Evolutionary conservation across 1,284 basidiomycete genomes (phyloP), one percentile per base, ranked within the genome.

Genomic region (Cutaneotrichosporon sp.): DNA sequence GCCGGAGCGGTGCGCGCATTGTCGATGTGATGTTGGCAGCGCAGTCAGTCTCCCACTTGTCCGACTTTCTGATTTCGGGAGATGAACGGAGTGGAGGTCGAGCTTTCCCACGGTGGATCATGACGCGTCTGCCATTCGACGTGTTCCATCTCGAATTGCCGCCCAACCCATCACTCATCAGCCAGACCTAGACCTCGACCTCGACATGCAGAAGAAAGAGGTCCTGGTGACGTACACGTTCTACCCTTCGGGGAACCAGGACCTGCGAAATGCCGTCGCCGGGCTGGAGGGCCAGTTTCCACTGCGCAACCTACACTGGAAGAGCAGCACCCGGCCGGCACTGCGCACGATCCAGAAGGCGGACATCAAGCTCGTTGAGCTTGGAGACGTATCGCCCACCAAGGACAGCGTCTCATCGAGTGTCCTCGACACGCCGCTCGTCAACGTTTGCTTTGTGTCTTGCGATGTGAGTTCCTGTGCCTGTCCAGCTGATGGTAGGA

Each of bases 291-390:
- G 85, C 0, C 92, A 94, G 72, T 82, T 96, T 13, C 94, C 94
- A 0, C 82, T 97, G 58, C 87, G 89, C 60, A 94, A 89, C 79
- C 84, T 97, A 22, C 91, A 96, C 78, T 97, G 95, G 94, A 94
- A 90, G 77, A 86, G 90, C 32, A 72, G 81, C 5, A 85, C 87
- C 5, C 84, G 88, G 59, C 85, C 89, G 2, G 86, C 86, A 5
- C 83, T 93, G 50, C 85, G 90, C 65, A 95, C 91, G 1, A 92
- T 97, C 56, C 91, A 93, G 73, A 88, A 91, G 69, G 84, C 96
- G n/a, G 85, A 89, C 63, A 85, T 96, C 60, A 84, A 86, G 49
- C 81, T 97, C 40, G 83, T 89, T 11, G 81, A 88, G 22, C 83
- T 92, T 32, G 89, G 92, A 60, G 84, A 86, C 38, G 80, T 89